Evolutionary conservation across 2,329 filamentous ascomycete species (phyloP), one percentile per base, ranked within the genome.

Genomic region (Ophiocordyceps robertsii): DNA sequence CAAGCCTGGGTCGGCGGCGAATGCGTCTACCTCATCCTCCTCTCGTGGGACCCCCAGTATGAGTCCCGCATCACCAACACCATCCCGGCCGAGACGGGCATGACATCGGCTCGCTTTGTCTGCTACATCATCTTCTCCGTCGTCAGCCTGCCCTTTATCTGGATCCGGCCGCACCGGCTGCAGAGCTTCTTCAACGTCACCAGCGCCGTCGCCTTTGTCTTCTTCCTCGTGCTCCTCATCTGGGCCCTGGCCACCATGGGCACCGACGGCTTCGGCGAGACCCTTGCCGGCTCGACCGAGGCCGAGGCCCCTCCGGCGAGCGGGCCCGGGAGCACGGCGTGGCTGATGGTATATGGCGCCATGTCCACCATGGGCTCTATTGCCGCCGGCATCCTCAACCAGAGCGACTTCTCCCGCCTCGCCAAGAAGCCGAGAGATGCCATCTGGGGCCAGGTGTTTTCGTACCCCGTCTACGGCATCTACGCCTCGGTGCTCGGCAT

Each of bases 1-100:
- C 65, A 68, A 41, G 61, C 65, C 5, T 70, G 65, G 63, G 62
- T 68, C 35, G 67, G 67, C 12, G 67, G 67, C 3, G 57, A 67
- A 49, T 69, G 65, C 39, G 47, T 68, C 43, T 66, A 69, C 40
- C 56, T 70, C 37, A 65, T 66, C 40, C 56, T 71, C 6, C 60
- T 65, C 11, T 65, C 68, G 2, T 65, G 67, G 52, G 64, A 65
- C 48, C 66, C 66, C 11, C 55, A 56, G 8, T 56, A 68, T 30
- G 65, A 68, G 42, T 39, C 57, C 1, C 63, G 63, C 45, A 60
- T 70, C 37, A 61, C 57, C 13, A 68, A 68, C 49, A 56, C 52
- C 33, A 63, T 69, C 39, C 59, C 66, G 5, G 51, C 47, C 1
- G 54, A 54, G 17, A 66, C 63, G 1, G 63, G 63, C 21, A 66